phyloP scores from a whole-genome alignment of 2,329 filamentous ascomycete genomes.

The Albophoma yamanashiensis region DNA sequence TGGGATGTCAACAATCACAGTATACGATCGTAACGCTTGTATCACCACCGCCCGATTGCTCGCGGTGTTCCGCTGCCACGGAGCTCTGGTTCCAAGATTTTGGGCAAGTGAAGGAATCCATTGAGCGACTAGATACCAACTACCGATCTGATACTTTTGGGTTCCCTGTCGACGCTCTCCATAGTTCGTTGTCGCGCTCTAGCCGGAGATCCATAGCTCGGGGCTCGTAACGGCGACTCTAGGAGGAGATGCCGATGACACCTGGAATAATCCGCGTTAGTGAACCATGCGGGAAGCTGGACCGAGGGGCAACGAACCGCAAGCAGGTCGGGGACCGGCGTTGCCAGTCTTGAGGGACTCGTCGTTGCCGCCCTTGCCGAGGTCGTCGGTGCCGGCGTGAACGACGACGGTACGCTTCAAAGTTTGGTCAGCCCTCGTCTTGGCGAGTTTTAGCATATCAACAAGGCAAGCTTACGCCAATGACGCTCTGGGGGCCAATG shows the following conservation, averaged over 20 bases:
- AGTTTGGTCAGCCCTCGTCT: conserved; percentile 1
- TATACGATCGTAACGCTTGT: background rate
- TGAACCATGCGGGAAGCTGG: background rate
- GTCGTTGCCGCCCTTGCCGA: conserved; percentile 83
- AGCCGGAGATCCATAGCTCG: background rate
- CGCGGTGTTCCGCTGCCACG: background rate
- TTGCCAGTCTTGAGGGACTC: conserved; percentile 99
- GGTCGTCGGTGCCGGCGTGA: conserved; percentile 91
- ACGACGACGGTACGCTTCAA: conserved; percentile 82
- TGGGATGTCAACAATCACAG: background rate
- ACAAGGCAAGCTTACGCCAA: conserved; percentile 65
- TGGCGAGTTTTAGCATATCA: too few relatives aligned
- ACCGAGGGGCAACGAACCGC: conserved; percentile 52
- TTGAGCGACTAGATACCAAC: background rate
- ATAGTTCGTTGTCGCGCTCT: background rate
- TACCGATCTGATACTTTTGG: background rate
- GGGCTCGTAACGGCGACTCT: conserved; percentile 20
- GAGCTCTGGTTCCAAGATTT: background rate
- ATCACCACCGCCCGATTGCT: too few relatives aligned
- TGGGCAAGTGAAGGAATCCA: background rate
- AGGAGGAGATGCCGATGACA: conserved; percentile 82
- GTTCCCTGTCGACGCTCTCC: background rate
- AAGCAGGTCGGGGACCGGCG: conserved; percentile 85
- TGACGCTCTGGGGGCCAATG: conserved; percentile 88
- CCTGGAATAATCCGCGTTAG: conserved; percentile 30